Percentiles rank a stretch among this genome's conserved stretches.
phyloP scores from a whole-genome alignment of 495 filamentous ascomycete genomes.

The Podospora fimiseda region DNA sequence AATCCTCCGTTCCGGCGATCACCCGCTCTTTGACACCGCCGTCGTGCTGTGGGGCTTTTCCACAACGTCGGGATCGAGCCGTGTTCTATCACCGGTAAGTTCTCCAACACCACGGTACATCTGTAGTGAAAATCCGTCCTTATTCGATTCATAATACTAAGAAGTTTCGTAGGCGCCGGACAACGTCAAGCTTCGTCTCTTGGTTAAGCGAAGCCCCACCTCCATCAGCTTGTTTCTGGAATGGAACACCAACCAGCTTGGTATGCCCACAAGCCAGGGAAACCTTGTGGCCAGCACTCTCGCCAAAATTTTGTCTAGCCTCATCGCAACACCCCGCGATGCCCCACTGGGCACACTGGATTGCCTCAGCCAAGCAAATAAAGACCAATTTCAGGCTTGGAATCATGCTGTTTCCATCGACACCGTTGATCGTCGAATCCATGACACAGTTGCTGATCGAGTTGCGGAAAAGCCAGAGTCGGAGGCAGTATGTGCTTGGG shows the following conservation, averaged over 20 bases:
- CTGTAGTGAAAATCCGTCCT: too few species aligned
- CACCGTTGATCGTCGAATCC: constrained; percentile 20
- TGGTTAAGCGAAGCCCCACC: constrained; percentile 10
- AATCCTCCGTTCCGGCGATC: constrained; percentile 1
- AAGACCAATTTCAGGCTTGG: constrained; percentile 14
- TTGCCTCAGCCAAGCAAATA: constrained; percentile 15
- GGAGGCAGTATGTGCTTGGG: constrained; percentile 39
- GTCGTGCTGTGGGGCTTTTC: constrained; percentile 11
- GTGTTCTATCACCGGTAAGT: constrained; percentile 4
- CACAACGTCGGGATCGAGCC: constrained; percentile 2
- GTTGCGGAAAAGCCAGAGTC: constrained; percentile 11
- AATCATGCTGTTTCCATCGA: constrained; percentile 9
- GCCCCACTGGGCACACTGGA: constrained; percentile 6
- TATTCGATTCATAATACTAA: too few species aligned
- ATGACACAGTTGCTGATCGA: constrained; percentile 21
- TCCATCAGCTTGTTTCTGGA: constrained; percentile 14
- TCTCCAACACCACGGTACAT: background rate
- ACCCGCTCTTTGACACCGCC: constrained; percentile 7
- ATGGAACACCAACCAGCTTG: constrained; percentile 12
- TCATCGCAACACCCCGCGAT: constrained; percentile 8
- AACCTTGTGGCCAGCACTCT: constrained; percentile 18
- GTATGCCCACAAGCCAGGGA: constrained; percentile 14
- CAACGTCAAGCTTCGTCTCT: constrained; percentile 14
- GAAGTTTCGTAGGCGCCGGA: constrained; percentile 4
- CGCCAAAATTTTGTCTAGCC: constrained; percentile 13